Percentiles rank a stretch among this genome's conserved stretches.
Evolutionary conservation across 345 rosid species (phyloP).

Genomic region (Citrus australasica): DNA sequence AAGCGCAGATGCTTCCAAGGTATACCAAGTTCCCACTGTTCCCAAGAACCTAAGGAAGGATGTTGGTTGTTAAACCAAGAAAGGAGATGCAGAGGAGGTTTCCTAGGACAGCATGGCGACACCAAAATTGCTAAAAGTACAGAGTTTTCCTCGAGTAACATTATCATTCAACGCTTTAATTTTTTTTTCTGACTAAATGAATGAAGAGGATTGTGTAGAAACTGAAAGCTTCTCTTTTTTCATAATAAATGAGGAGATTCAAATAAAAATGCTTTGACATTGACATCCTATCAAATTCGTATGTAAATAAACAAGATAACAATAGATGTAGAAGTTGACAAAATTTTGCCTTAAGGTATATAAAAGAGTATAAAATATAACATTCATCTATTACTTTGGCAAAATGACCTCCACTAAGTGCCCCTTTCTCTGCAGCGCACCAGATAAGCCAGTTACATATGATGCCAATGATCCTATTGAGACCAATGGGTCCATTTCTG

Average conservation of each 20-base stretch:
- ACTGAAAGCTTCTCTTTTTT: background rate
- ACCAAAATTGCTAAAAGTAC: background rate
- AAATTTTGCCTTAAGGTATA: background rate
- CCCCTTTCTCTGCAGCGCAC: slow-evolving; percentile 63
- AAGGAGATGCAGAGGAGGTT: background rate
- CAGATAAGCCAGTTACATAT: slow-evolving; percentile 60
- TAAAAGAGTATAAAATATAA: background rate
- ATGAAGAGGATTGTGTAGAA: background rate
- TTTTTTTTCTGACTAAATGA: background rate
- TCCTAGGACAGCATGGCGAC: background rate
- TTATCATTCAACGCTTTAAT: background rate
- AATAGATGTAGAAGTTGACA: background rate
- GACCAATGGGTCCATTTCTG: slow-evolving; percentile 81
- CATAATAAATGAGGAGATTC: background rate
- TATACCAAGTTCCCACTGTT: background rate
- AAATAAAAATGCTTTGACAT: background rate
- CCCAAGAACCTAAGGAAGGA: background rate
- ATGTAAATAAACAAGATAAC: background rate
- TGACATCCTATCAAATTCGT: background rate
- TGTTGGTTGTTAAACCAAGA: background rate
- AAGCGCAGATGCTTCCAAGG: background rate
- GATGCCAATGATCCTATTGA: slow-evolving; percentile 65
- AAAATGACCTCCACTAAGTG: slow-evolving; percentile 80
- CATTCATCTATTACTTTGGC: slow-evolving; percentile 55
- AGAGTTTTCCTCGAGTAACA: background rate